These are phyloP conservation scores for Trichothecium roseum DNA, from an alignment of 2,329 filamentous ascomycete genomes.

Conservation along the genomic window DNA sequence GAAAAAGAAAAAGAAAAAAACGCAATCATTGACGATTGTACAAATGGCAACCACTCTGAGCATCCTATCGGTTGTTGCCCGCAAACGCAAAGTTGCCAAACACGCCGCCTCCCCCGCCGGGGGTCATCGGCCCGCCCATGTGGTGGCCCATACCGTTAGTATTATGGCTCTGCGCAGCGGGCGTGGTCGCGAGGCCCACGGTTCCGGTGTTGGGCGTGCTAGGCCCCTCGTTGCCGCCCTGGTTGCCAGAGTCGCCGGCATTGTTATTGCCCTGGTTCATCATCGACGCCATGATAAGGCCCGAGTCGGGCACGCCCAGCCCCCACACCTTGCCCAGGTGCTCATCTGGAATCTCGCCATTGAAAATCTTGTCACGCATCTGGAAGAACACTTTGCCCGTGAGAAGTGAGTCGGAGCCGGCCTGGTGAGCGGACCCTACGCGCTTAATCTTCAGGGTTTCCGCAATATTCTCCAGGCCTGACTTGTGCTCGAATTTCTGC, in stretches of 20 bases:
- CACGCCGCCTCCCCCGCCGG: conserved; percentile 62
- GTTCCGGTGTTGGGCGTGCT: conserved; percentile 60
- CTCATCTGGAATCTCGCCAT: conserved; percentile 68
- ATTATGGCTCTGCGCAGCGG: conserved; percentile 40
- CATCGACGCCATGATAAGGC: conserved; percentile 24
- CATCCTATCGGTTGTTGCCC: conserved; percentile 23
- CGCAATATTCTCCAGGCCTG: conserved; percentile 84
- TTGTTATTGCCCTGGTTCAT: conserved; percentile 24
- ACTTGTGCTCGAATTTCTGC: conserved; percentile 79
- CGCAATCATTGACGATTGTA: too few relatives aligned
- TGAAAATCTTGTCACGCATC: conserved; percentile 80
- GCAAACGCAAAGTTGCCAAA: conserved; percentile 63
- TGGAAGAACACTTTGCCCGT: conserved; percentile 95
- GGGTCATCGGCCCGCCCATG: conserved; percentile 57
- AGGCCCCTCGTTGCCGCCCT: conserved; percentile 44
- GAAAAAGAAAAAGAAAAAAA: too few relatives aligned
- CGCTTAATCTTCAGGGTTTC: conserved; percentile 88
- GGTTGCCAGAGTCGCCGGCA: conserved; percentile 18
- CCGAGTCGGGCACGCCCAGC: conserved; percentile 61
- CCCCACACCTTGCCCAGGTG: conserved; percentile 91
- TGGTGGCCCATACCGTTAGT: conserved; percentile 46
- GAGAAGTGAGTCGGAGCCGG: conserved; percentile 84
- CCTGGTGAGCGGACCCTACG: conserved; percentile 79
- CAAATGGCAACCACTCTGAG: background rate
- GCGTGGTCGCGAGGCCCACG: conserved; percentile 36